Conservation (phyloP, 2,329 filamentous ascomycete genomes). For the Hypoxylon sp. region DNA sequence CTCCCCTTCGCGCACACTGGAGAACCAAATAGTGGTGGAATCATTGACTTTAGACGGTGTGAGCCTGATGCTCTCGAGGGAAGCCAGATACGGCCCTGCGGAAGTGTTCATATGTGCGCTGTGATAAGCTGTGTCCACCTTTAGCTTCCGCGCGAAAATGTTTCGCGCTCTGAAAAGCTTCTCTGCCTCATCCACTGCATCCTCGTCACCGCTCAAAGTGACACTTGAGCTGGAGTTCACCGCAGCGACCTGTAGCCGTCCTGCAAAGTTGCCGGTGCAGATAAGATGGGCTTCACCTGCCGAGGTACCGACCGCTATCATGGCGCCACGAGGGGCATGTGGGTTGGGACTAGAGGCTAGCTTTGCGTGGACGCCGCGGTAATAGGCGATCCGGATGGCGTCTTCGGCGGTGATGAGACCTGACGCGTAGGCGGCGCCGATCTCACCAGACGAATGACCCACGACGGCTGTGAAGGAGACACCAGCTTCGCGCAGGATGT, state of each 20-base stretch:
- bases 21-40: slow-evolving; percentile 8
- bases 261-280: slow-evolving; percentile 1
- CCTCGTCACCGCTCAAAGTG: slow-evolving; percentile 8
- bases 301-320: slow-evolving; percentile 60
- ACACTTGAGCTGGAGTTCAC: slow-evolving; percentile 7
- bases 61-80: slow-evolving; percentile 3
- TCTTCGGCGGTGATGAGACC: slow-evolving; percentile 44
- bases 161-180: background rate
- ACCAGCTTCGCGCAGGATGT: slow-evolving; percentile 50
- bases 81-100: slow-evolving; percentile 15
- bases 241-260: slow-evolving; percentile 7
- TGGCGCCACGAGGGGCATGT: slow-evolving; percentile 52
- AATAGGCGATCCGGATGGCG: slow-evolving; percentile 53
- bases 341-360: slow-evolving; percentile 27
- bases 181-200: slow-evolving; percentile 6
- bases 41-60: background rate
- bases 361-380: slow-evolving; percentile 52
- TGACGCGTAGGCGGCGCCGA: slow-evolving; percentile 48
- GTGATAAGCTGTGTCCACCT: slow-evolving; percentile 19
- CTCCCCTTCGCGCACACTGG: slow-evolving; percentile 6
- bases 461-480: slow-evolving; percentile 49
- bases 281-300: slow-evolving; percentile 34
- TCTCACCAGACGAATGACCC: slow-evolving; percentile 53
- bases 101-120: slow-evolving; percentile 1
- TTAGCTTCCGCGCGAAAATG: slow-evolving; percentile 4